Evolutionary conservation across 768 basidiomycete genomes (phyloP), one percentile per base, ranked within the genome.

Genomic region (Strobilomyces echinocephalus): DNA sequence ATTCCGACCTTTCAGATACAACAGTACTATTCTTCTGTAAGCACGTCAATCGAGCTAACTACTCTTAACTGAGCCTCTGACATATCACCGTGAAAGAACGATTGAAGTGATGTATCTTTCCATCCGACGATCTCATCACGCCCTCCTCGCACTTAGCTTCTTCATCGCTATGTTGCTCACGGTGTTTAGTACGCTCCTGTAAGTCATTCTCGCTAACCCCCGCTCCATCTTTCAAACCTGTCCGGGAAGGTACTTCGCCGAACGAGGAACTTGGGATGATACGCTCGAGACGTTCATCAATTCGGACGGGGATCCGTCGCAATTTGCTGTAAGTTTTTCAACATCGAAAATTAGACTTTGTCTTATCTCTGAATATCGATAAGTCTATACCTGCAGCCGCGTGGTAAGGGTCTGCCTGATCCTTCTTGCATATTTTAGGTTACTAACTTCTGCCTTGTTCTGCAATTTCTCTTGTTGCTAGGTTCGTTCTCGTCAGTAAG

Each of bases 21-120:
- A 85, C 57, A 84, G 84, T 60, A 88, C 86, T 15, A 84, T 91
- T 52, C 77, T 92, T n/a, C 71, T 91, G 84, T 91, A 68, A 52
- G 88, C 76, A 56, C n/a, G 24, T 44, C 15, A 9, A 33, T 26
- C 6, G 8, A 31, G 5, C 40, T 18, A 7, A 14, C 8, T 18
- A 26, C 35, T 18, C 46, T 38, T 16, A 8, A 15, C 4, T 4
- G 10, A 30, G 1, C 38, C 18, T 49, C 53, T 56, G 21, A 66
- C 52, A 24, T 18, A 1, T 18, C 5, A 14, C 9, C 8, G 12
- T 40, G 21, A 35, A 55, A 90, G 88, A 43, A 91, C 90, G 0
- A 91, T 91, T 46, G 88, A 92, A 74, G 90, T 91, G 61, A 97
- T 95, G 93, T 92, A 88, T 66, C 79, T 95, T 30, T 85, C 91